A percentile compares a stretch with the other conserved stretches of the same genome.
These are phyloP conservation scores for Botrytis deweyae DNA, from an alignment of 2,329 filamentous ascomycete genomes.

Conservation along the genomic window DNA sequence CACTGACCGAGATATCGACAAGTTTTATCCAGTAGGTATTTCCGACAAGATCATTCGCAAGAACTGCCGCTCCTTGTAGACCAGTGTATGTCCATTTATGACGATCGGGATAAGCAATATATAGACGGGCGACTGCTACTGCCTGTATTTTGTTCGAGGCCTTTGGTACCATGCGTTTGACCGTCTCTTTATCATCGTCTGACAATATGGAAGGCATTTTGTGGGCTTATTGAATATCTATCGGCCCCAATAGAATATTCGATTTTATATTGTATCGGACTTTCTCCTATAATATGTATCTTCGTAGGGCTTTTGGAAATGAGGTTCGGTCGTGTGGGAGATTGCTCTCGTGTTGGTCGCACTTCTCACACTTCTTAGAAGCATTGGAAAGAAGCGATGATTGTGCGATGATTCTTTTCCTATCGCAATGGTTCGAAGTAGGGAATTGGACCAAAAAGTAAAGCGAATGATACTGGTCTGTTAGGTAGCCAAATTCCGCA, in stretches of 20 bases:
- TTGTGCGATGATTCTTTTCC: neutral
- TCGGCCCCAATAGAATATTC: neutral
- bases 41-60: conserved; percentile 91
- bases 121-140: conserved; percentile 88
- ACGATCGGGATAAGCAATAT: conserved; percentile 84
- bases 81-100: conserved; percentile 92
- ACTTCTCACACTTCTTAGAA: conserved; percentile 27
- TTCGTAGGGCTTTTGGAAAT: conserved; percentile 26
- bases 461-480: conserved; percentile 10
- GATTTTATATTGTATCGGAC: neutral
- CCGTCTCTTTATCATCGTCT: conserved; percentile 93
- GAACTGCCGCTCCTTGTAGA: conserved; percentile 84
- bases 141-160: conserved; percentile 96
- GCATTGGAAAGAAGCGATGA: conserved; percentile 19
- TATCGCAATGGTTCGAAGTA: conserved; percentile 6
- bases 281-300: neutral
- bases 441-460: neutral
- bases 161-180: conserved; percentile 92
- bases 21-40: conserved; percentile 97
- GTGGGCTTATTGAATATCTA: conserved; percentile 18
- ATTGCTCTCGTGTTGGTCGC: conserved; percentile 32
- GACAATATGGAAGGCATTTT: conserved; percentile 58
- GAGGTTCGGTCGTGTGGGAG: conserved; percentile 33
- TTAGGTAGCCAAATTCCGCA: neutral
- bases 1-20: conserved; percentile 87